Evolutionary conservation across 2,329 filamentous ascomycete genomes (phyloP).

Genomic region (Aschersonia sp.): DNA sequence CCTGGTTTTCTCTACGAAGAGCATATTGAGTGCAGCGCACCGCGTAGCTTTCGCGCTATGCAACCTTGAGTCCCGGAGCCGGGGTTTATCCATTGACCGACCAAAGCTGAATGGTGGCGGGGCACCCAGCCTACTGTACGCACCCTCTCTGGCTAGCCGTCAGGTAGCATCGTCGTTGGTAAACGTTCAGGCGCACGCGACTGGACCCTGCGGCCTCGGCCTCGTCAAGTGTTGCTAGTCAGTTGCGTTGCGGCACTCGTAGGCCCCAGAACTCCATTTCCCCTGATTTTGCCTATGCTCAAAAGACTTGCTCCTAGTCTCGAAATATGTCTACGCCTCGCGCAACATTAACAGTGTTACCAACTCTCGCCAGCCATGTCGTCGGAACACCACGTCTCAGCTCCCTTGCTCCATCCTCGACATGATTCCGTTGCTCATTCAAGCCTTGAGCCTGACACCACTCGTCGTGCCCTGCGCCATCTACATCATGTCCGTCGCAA

Average conservation of each 20-base stretch:
- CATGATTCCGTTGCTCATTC: not conserved
- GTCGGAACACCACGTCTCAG: not conserved
- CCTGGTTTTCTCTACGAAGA: no score
- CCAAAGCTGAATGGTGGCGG: no score
- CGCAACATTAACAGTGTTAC: not conserved
- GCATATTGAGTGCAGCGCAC: not conserved
- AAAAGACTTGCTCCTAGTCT: not conserved
- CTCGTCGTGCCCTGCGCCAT: slow-evolving; percentile 1
- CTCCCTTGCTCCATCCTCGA: slow-evolving; percentile 1
- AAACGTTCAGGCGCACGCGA: no score
- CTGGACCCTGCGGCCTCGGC: no score
- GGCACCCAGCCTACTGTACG: no score
- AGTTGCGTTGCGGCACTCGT: no score
- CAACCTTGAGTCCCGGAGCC: not conserved
- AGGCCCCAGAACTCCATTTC: no score
- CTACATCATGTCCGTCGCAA: slow-evolving; percentile 3
- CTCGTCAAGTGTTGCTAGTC: no score
- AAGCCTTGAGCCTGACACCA: not conserved
- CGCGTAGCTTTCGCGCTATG: no score
- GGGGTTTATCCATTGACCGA: slow-evolving; percentile 3
- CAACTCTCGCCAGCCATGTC: not conserved
- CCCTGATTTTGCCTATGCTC: not conserved
- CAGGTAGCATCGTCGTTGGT: no score
- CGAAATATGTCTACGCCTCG: not conserved
- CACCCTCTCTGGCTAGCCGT: no score